These are phyloP conservation scores for Leonotis leonurus DNA, from an alignment of 257 asterid species.

Conservation along the genomic window DNA sequence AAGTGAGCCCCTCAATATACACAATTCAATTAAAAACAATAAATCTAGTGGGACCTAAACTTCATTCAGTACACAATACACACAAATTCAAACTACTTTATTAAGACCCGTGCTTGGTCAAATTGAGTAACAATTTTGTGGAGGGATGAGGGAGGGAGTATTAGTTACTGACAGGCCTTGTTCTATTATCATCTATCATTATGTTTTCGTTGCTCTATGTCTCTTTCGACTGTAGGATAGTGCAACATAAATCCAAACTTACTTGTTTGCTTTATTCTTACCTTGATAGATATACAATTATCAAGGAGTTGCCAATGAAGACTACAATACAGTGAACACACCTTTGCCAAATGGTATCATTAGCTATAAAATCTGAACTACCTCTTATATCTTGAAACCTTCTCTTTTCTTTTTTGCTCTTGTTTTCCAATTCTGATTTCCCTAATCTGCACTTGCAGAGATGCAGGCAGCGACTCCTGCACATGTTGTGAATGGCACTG, in stretches of 20 bases:
- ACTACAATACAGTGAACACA: constrained; percentile 77
- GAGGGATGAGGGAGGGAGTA: too few relatives aligned
- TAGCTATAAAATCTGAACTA: constrained; percentile 1
- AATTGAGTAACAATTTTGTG: too few relatives aligned
- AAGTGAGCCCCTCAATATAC: too few relatives aligned
- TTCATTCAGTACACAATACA: too few relatives aligned
- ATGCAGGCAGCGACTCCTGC: constrained; percentile 92
- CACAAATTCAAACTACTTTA: too few relatives aligned
- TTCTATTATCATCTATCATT: neutral
- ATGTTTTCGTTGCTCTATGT: neutral
- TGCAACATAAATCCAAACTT: neutral
- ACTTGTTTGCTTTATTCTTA: constrained; percentile 20
- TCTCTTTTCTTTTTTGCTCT: neutral
- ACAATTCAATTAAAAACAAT: too few relatives aligned
- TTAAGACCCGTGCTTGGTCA: too few relatives aligned
- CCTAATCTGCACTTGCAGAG: constrained; percentile 33
- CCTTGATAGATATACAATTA: constrained; percentile 65
- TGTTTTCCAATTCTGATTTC: constrained; percentile 10
- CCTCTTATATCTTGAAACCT: neutral
- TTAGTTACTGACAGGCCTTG: too few relatives aligned
- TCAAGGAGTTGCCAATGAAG: constrained; percentile 91
- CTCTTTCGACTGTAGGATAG: neutral
- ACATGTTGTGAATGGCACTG: constrained; percentile 59
- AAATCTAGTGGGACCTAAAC: too few relatives aligned
- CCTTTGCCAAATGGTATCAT: constrained; percentile 78